Conservation (phyloP, 1,284 basidiomycete genomes). For the Hymenochaete sp. region DNA sequence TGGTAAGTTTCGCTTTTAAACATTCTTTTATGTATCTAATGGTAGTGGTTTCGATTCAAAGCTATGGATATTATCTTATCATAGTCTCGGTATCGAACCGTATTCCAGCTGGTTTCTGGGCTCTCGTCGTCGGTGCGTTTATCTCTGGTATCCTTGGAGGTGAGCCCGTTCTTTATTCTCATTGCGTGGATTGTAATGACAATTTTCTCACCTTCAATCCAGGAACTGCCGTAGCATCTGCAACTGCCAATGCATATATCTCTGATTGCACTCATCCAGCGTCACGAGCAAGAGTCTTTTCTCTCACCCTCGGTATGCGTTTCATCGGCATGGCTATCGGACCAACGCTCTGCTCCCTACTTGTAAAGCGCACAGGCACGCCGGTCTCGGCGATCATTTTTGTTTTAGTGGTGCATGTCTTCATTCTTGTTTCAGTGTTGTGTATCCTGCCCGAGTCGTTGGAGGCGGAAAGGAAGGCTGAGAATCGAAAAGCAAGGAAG, state of each 20-base stretch:
- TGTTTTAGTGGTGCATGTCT: slow-evolving; percentile 37
- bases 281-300: slow-evolving; percentile 53
- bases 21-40: not conserved
- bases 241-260: slow-evolving; percentile 53
- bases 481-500: slow-evolving; percentile 25
- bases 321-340: slow-evolving; percentile 66
- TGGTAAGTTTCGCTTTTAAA: slow-evolving; percentile 31
- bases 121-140: slow-evolving; percentile 61
- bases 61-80: slow-evolving; percentile 40
- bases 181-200: not conserved
- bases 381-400: slow-evolving; percentile 68
- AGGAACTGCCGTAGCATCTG: slow-evolving; percentile 44
- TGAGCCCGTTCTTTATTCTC: slow-evolving; percentile 25
- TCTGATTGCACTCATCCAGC: slow-evolving; percentile 48
- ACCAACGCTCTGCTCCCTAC: slow-evolving; percentile 58
- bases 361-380: slow-evolving; percentile 51
- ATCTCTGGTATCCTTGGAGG: slow-evolving; percentile 77
- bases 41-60: no score
- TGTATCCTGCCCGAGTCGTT: slow-evolving; percentile 73
- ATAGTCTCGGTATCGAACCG: slow-evolving; percentile 57
- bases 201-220: not conserved
- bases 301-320: slow-evolving; percentile 51
- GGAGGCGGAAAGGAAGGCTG: slow-evolving; percentile 23
- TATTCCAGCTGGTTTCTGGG: slow-evolving; percentile 79
- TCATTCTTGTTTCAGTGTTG: slow-evolving; percentile 45